Conservation (phyloP, 345 rosid species). For the Streptanthus diversifolius region DNA sequence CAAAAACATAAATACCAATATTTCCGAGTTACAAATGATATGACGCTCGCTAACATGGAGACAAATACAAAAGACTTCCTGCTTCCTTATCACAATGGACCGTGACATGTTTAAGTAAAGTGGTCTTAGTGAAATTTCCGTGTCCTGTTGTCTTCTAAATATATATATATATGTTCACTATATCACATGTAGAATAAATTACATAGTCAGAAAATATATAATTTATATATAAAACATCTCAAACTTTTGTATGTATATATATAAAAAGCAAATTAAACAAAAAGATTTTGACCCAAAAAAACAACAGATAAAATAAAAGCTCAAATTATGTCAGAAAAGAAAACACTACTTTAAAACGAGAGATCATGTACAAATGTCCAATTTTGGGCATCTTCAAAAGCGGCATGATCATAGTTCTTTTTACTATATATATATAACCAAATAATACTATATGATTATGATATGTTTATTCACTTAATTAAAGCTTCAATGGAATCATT, state of each 20-base stretch:
- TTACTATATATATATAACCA: not conserved
- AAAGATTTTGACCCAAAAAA: too few relatives aligned
- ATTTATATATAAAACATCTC: not conserved
- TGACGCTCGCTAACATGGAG: not conserved
- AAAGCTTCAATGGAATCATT: not conserved
- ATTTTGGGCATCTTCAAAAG: not conserved
- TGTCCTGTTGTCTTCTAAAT: not conserved
- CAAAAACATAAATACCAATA: too few relatives aligned
- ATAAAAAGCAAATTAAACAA: not conserved
- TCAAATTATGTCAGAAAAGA: not conserved
- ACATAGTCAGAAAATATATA: not conserved
- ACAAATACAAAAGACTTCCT: not conserved
- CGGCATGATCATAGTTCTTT: not conserved
- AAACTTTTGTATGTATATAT: not conserved
- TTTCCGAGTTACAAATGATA: not conserved
- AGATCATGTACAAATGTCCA: not conserved
- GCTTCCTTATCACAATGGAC: not conserved
- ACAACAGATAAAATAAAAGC: not conserved
- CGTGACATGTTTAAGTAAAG: conserved; percentile 8
- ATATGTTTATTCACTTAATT: not conserved
- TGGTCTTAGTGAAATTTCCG: not conserved
- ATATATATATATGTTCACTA: not conserved
- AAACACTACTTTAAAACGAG: not conserved
- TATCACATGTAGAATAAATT: not conserved
- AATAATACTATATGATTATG: not conserved